Evolutionary conservation across 306 rosid species (phyloP).

Genomic region (Acacia melanoxylon): DNA sequence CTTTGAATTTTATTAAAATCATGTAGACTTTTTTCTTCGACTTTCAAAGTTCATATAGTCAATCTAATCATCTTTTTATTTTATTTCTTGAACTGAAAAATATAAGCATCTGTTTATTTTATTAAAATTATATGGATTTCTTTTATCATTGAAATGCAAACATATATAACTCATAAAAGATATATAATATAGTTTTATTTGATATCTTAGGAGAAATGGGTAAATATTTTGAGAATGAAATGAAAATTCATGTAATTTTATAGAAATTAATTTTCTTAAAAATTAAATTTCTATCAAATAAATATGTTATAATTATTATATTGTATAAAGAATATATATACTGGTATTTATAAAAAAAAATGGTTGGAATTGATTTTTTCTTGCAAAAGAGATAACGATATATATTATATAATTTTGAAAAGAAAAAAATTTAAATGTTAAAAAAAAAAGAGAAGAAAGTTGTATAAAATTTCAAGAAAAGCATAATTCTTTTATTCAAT

Average conservation of each 20-base stretch:
- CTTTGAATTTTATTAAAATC: neutral
- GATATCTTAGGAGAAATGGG: neutral
- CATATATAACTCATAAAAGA: too few relatives aligned
- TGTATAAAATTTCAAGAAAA: neutral
- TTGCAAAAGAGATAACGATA: neutral
- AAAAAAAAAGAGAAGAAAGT: neutral
- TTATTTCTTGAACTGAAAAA: neutral
- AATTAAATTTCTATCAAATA: neutral
- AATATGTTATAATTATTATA: too few relatives aligned
- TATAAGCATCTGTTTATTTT: neutral
- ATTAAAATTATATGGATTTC: neutral
- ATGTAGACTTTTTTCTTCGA: neutral
- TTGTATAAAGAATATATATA: too few relatives aligned
- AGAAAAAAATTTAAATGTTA: neutral
- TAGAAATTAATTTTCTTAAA: neutral
- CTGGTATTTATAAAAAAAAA: too few relatives aligned
- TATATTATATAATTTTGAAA: neutral
- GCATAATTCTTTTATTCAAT: neutral
- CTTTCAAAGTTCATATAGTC: neutral
- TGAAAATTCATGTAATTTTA: too few relatives aligned
- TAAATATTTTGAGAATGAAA: too few relatives aligned
- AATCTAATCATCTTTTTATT: neutral
- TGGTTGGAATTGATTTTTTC: neutral
- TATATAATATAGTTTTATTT: too few relatives aligned
- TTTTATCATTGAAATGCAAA: neutral